Conservation (phyloP, 805 yeast genomes). For the Zygoascus biomembranicola region DNA sequence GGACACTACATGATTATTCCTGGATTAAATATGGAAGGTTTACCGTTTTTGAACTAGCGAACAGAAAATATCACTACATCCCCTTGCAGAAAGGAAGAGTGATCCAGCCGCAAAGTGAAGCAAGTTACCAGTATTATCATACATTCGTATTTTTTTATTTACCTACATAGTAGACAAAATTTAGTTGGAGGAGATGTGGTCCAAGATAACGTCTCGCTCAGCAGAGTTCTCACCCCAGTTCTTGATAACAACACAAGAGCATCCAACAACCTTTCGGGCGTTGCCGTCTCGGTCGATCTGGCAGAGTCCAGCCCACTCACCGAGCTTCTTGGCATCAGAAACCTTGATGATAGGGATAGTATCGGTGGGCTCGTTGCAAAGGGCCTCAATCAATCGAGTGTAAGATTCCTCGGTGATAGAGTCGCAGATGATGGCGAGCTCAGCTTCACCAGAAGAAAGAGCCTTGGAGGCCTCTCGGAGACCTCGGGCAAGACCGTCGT, state of each 20-base stretch:
- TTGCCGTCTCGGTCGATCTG: slow-evolving; percentile 99
- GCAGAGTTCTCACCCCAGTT: slow-evolving; percentile 99
- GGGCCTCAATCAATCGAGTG: slow-evolving; percentile 96
- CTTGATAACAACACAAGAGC: slow-evolving; percentile 98
- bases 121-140: background rate
- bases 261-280: slow-evolving; percentile 99
- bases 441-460: slow-evolving; percentile 94
- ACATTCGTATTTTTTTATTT: background rate
- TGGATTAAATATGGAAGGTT: no score
- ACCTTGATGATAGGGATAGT: slow-evolving; percentile 98
- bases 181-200: slow-evolving; percentile 89
- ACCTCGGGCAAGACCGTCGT: slow-evolving; percentile 99
- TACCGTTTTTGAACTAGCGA: no score
- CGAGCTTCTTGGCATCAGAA: slow-evolving; percentile 98
- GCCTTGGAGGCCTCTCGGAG: slow-evolving; percentile 99
- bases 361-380: slow-evolving; percentile 95
- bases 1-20: no score
- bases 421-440: slow-evolving; percentile 94
- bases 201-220: slow-evolving; percentile 93
- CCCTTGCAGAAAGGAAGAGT: no score
- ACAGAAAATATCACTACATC: no score
- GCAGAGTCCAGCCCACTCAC: slow-evolving; percentile 99
- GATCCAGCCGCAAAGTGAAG: no score
- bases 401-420: slow-evolving; percentile 97
- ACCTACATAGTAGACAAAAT: background rate